These are phyloP conservation scores for Tardiomyces digboiensis DNA, from an alignment of 1,139 yeast genomes.

Conservation along the genomic window DNA sequence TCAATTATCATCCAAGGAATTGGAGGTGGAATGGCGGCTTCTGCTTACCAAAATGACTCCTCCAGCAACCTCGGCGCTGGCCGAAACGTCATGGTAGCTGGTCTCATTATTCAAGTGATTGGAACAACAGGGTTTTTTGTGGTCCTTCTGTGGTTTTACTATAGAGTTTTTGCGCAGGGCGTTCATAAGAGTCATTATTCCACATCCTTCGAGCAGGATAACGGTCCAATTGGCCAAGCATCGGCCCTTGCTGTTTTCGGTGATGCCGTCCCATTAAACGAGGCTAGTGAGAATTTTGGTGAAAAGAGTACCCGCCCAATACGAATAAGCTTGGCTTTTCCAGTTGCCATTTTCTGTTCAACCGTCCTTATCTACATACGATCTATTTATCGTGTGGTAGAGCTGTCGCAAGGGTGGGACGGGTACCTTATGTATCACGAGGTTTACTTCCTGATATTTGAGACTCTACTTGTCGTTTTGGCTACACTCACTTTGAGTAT, in stretches of 20 bases:
- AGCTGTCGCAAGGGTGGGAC: constrained; percentile 70
- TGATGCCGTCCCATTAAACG: too few relatives aligned
- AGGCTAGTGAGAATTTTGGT: too few relatives aligned
- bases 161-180: constrained; percentile 36
- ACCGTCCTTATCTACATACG: constrained; percentile 54
- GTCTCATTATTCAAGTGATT: constrained; percentile 68
- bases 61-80: constrained; percentile 36
- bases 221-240: too few relatives aligned
- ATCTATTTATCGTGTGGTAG: constrained; percentile 74
- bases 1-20: constrained; percentile 70
- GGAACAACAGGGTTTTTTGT: constrained; percentile 57
- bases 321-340: too few relatives aligned
- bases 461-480: constrained; percentile 50
- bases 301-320: too few relatives aligned
- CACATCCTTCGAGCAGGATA: too few relatives aligned
- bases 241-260: too few relatives aligned
- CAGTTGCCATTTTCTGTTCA: constrained; percentile 11
- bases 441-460: constrained; percentile 63
- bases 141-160: constrained; percentile 47
- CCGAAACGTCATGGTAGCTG: constrained; percentile 71
- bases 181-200: too few relatives aligned
- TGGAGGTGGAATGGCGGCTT: constrained; percentile 75
- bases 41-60: constrained; percentile 26
- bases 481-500: not conserved
- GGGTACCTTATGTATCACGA: constrained; percentile 68